Conservation (phyloP, 306 rosid genomes). For the Delonix regia region DNA sequence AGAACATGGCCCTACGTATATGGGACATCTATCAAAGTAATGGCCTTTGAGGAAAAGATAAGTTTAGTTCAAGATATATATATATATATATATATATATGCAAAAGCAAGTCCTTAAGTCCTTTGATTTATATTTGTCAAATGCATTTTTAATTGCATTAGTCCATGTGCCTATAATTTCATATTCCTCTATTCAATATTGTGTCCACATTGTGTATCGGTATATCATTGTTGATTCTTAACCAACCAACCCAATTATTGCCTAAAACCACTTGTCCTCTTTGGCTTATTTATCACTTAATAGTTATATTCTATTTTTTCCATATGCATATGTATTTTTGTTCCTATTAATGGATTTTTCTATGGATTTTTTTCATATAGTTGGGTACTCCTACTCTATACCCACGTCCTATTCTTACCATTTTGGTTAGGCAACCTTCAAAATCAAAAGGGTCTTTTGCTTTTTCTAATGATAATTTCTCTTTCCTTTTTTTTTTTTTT, state of each 20-base stretch:
- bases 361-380: neutral
- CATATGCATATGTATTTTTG: neutral
- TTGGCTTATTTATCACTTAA: conserved; percentile 21
- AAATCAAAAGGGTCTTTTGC: neutral
- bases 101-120: too few relatives aligned
- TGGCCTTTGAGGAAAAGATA: conserved; percentile 38
- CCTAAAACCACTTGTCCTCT: conserved; percentile 35
- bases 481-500: neutral
- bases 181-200: conserved; percentile 26
- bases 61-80: neutral
- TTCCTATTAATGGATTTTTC: neutral
- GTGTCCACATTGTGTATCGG: conserved; percentile 51
- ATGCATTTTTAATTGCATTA: neutral
- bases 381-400: conserved; percentile 14
- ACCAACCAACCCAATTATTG: conserved; percentile 50
- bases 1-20: neutral
- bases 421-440: too few relatives aligned
- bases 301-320: neutral
- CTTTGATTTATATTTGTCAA: too few relatives aligned
- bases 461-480: neutral
- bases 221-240: conserved; percentile 55
- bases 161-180: conserved; percentile 21
- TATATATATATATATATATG: too few relatives aligned
- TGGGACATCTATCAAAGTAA: conserved; percentile 19
- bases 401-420: too few relatives aligned